A percentile compares a stretch with the other conserved stretches of the same genome.
These are phyloP conservation scores for Rhodosporidiobolus sp. DNA, from an alignment of 768 basidiomycete genomes.

Conservation along the genomic window DNA sequence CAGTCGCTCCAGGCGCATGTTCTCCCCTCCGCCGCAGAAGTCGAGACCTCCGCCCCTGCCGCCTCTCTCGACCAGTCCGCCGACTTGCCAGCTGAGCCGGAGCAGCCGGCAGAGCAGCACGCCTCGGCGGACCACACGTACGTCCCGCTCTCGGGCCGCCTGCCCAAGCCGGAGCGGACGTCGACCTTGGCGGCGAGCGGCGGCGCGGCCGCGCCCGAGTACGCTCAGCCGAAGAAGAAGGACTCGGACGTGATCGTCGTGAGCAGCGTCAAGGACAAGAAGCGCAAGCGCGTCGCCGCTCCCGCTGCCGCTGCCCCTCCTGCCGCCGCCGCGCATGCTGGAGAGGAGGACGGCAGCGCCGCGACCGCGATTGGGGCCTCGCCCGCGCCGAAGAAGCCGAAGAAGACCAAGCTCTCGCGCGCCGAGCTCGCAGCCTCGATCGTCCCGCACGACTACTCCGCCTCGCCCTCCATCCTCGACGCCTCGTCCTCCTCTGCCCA, in stretches of 20 bases:
- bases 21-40: background rate
- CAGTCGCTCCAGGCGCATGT: slow-evolving; percentile 19
- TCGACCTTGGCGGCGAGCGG: background rate
- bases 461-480: slow-evolving; percentile 21
- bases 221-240: slow-evolving; percentile 4
- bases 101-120: background rate
- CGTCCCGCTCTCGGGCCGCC: slow-evolving; percentile 28
- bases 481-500: background rate
- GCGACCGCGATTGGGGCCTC: background rate
- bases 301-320: background rate
- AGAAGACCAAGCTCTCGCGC: slow-evolving; percentile 20
- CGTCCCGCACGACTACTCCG: slow-evolving; percentile 34
- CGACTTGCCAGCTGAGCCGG: background rate
- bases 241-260: slow-evolving; percentile 38
- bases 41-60: background rate
- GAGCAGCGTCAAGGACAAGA: slow-evolving; percentile 35
- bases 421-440: background rate
- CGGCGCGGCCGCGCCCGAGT: background rate
- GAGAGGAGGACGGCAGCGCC: background rate
- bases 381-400: slow-evolving; percentile 14
- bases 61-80: background rate
- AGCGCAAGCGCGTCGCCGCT: slow-evolving; percentile 12
- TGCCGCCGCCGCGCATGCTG: background rate
- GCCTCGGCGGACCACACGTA: slow-evolving; percentile 26
- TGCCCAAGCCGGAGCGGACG: background rate